Evolutionary conservation across 2,329 filamentous ascomycete genomes (phyloP), one percentile per base, ranked within the genome.

Genomic region (Colletotrichum sp.): DNA sequence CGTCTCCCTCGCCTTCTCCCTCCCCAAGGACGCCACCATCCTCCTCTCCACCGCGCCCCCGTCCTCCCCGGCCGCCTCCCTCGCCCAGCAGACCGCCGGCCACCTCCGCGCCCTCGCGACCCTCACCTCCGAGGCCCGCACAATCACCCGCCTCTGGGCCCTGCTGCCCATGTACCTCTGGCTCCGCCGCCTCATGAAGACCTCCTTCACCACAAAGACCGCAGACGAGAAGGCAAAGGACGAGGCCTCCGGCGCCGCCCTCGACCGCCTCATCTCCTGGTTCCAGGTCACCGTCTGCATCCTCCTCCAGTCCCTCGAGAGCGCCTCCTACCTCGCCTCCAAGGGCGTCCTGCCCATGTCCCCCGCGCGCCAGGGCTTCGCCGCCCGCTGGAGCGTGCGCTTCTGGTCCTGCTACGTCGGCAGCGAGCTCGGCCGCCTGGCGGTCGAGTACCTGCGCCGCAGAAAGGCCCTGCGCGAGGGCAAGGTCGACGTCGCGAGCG

Each of bases 401-500:
- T 95, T 94, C 78, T 99, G 96, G 95, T 92, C 93, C 71, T 89
- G 90, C 29, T 95, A 96, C 86, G 92, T 98, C 8, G 91, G 90
- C 25, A 87, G 96, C 76, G 95, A 98, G 87, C 90, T 97, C 77
- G 88, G 92, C 66, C 88, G 94, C 77, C 86, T 98, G 75, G 81
- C 87, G 61, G 83, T 88, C 69, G 87, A 91, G 85, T 82, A 85
- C 65, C 78, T 82, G 69, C 85, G 86, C 78, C 81, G 85, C 79
- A 84, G 82, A 64, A 80, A 78, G 71, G 29, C 30, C n/a, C 64
- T 67, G 44, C 27, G 27, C 29, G 55, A 69, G 57, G 82, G 72
- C 77, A 81, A 84, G 77, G 61, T 80, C 36, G 80, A 81, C 68
- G 82, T 82, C 78, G 79, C 82, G 73, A 84, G 85, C 79, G 83